phyloP scores from a whole-genome alignment of 441 rosid species.

The Eutrema salsugineum region DNA sequence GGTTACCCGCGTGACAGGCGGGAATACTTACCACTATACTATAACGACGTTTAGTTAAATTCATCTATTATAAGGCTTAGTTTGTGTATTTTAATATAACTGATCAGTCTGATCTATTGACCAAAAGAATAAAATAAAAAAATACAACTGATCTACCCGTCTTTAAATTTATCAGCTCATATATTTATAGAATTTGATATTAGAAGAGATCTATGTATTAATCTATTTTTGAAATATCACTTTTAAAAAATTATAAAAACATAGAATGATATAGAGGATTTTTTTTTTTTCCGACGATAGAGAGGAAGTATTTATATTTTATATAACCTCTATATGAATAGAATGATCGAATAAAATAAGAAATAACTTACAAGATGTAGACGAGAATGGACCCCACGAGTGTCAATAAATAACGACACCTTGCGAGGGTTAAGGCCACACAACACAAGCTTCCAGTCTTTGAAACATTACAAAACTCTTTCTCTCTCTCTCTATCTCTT shows the following conservation, averaged over 20 bases:
- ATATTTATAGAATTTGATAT: neutral
- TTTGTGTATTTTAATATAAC: neutral
- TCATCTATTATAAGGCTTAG: neutral
- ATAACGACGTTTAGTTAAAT: constrained; percentile 32
- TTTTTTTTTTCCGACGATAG: too few species aligned
- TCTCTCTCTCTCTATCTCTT: neutral
- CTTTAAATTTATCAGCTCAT: neutral
- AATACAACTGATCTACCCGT: neutral
- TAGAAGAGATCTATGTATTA: neutral
- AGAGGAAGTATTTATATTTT: neutral
- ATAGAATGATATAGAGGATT: neutral
- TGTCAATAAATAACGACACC: constrained; percentile 14
- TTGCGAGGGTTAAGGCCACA: neutral
- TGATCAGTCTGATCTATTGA: too few species aligned
- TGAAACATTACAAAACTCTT: neutral
- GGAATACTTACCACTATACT: constrained; percentile 43
- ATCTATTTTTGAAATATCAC: neutral
- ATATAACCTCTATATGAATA: neutral
- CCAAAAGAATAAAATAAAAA: too few species aligned
- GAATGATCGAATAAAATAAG: neutral
- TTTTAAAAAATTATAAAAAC: neutral
- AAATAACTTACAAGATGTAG: neutral
- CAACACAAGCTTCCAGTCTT: constrained; percentile 6
- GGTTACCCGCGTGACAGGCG: constrained; percentile 95
- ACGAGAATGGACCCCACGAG: neutral